Base-by-base conservation (phyloP, 768 basidiomycete species). In the Pilatotrama ljubarskyi region DNA sequence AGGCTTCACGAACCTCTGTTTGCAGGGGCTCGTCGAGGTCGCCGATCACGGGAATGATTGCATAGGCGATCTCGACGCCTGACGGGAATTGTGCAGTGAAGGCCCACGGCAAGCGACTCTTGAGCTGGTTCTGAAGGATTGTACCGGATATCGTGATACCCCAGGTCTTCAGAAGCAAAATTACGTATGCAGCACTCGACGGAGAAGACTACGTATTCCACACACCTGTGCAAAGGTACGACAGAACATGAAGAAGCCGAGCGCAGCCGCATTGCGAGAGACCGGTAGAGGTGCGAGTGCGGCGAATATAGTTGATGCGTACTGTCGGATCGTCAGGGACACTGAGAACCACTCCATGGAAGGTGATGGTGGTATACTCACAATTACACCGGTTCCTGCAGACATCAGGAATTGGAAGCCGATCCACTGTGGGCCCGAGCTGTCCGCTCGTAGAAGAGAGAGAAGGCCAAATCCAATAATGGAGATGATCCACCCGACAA, bases 101-200 rank as follows among this genome's bases (percentile, higher is more conserved):
- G 1, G 66, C 71, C 3, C 59, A 38, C 0, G 84, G 82, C 0
- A 87, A 76, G 0, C 63, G 66, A 36, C 66, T 71, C 9, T 67
- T 65, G 15, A 86, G 76, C 51, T 78, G 61, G 68, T 84, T 86
- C 63, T 83, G 80, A 7, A 86, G 73, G 44, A 85, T 74, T 0
- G 79, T 75, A 14, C 74, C 74, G 2, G 80, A 78, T 58, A 86
- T 76, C 0, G 79, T 74, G 62, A 84, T 70, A 0, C 84, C 85
- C 78, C 82, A 82, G 5, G 74, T 73, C 77, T 84, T 11, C n/a
- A n/a, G n/a, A n/a, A 41, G 9, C n/a, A 41, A 41, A n/a, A 42
- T 42, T n/a, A n/a, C n/a, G 40, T 11, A 2, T 8, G 51, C 24
- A 25, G 8, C 1, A 41, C 22, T 3, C 51, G 14, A 10, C 14